Evolutionary conservation across 805 yeast species (phyloP).

Genomic region (Wickerhamomyces hampshirensis): DNA sequence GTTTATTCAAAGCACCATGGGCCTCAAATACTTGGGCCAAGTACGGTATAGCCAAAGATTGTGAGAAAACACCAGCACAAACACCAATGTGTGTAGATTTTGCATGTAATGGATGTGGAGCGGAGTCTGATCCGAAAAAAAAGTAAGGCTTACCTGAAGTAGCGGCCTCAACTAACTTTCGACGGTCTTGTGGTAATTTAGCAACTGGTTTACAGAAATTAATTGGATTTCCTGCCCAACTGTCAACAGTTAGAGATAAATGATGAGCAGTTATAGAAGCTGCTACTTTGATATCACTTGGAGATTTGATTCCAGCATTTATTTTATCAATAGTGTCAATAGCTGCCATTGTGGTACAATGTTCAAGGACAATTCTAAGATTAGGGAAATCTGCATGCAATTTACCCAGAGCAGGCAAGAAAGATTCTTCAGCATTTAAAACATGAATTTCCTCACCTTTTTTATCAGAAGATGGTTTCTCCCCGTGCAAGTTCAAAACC

Average conservation of each 20-base stretch:
- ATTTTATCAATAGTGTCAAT: constrained; percentile 68
- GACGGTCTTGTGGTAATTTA: constrained; percentile 78
- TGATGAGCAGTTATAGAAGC: constrained; percentile 98
- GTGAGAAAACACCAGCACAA: constrained; percentile 98
- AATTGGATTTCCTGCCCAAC: constrained; percentile 95
- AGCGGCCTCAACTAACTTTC: constrained; percentile 82
- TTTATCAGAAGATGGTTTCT: constrained; percentile 66
- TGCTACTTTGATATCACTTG: constrained; percentile 57
- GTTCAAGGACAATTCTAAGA: constrained; percentile 84
- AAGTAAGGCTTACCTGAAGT: constrained; percentile 88
- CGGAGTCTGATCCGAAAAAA: constrained; percentile 96
- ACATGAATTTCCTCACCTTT: constrained; percentile 72
- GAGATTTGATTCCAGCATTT: constrained; percentile 35
- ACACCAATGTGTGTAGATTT: constrained; percentile 78
- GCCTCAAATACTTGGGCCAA: constrained; percentile 82
- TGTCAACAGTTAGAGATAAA: constrained; percentile 79
- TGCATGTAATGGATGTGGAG: constrained; percentile 86
- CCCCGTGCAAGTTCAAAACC: constrained; percentile 91
- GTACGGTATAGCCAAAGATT: constrained; percentile 74
- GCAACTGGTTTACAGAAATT: constrained; percentile 98
- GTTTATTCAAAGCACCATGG: constrained; percentile 54
- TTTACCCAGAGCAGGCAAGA: constrained; percentile 81
- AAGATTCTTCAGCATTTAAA: constrained; percentile 88
- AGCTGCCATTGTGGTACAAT: constrained; percentile 91
- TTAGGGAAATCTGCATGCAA: constrained; percentile 81